These are phyloP conservation scores for Eleusine indica DNA, from an alignment of 176 grass and related monocot species.

Conservation along the genomic window DNA sequence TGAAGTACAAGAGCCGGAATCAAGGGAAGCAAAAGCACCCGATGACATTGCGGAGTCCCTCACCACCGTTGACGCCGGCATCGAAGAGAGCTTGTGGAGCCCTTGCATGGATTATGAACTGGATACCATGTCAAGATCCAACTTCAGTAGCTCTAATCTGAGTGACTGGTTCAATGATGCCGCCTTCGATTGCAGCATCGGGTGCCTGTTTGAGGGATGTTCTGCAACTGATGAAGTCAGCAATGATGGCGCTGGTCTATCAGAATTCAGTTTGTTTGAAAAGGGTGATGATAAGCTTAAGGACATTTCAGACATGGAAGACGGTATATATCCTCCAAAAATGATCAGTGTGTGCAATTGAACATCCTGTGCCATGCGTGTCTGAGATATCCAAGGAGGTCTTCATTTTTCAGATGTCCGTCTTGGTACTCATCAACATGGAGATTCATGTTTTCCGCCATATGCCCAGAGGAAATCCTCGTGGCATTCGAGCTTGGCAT, in stretches of 20 bases:
- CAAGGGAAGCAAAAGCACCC: background rate
- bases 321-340: slow-evolving; percentile 36
- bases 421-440: slow-evolving; percentile 2
- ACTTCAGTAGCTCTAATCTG: slow-evolving; percentile 35
- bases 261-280: slow-evolving; percentile 41
- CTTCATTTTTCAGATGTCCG: slow-evolving; percentile 42
- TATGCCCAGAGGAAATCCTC: slow-evolving; percentile 2
- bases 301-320: slow-evolving; percentile 28
- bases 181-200: slow-evolving; percentile 47
- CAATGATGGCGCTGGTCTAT: slow-evolving; percentile 21
- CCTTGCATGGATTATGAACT: slow-evolving; percentile 54
- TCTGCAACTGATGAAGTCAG: slow-evolving; percentile 18
- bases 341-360: slow-evolving; percentile 61
- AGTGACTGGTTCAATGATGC: slow-evolving; percentile 38
- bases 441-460: background rate
- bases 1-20: slow-evolving; percentile 19
- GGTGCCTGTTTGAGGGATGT: slow-evolving; percentile 41
- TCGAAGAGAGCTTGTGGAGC: slow-evolving; percentile 52
- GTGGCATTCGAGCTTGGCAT: slow-evolving; percentile 34
- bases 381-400: slow-evolving; percentile 29
- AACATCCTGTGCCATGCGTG: background rate
- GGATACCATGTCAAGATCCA: slow-evolving; percentile 4
- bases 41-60: background rate
- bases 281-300: slow-evolving; percentile 25
- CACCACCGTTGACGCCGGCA: background rate